Percentiles rank a stretch among this genome's conserved stretches.
Evolutionary conservation across 2,329 filamentous ascomycete species (phyloP).

Genomic region (Penicillium sp.): DNA sequence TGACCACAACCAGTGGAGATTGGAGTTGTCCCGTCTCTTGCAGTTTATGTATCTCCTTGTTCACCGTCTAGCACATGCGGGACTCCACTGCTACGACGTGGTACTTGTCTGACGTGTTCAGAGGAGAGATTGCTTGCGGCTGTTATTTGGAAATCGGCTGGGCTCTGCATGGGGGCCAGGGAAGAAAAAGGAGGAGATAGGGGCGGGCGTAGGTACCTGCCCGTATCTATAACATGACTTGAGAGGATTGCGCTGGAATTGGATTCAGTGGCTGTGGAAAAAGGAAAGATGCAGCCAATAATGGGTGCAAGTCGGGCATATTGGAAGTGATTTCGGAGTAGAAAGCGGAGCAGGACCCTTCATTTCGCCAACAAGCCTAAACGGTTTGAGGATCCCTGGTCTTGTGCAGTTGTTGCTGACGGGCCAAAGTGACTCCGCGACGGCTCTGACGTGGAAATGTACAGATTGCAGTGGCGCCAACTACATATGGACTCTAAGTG

Average conservation of each 20-base stretch:
- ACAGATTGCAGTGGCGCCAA: too few relatives aligned
- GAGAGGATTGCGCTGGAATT: neutral
- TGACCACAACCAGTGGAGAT: neutral
- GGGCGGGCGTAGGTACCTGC: too few relatives aligned
- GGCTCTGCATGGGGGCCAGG: too few relatives aligned
- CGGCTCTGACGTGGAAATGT: neutral
- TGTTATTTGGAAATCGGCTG: neutral
- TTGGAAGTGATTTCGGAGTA: neutral
- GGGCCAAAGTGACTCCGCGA: neutral
- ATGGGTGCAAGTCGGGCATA: neutral
- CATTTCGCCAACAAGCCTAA: neutral
- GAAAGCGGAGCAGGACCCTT: neutral
- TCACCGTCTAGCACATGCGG: neutral
- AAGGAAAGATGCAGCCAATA: too few relatives aligned
- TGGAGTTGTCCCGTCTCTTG: neutral
- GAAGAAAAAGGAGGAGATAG: too few relatives aligned
- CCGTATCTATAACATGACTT: neutral
- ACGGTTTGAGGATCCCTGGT: neutral
- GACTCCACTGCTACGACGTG: neutral
- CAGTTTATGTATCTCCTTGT: neutral
- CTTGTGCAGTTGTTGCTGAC: neutral
- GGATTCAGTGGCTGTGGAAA: neutral
- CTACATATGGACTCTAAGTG: neutral
- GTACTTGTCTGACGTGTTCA: slow-evolving; percentile 16
- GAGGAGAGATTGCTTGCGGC: neutral